Evolutionary conservation across 768 basidiomycete genomes (phyloP).

Genomic region (Lentinus brumalis): DNA sequence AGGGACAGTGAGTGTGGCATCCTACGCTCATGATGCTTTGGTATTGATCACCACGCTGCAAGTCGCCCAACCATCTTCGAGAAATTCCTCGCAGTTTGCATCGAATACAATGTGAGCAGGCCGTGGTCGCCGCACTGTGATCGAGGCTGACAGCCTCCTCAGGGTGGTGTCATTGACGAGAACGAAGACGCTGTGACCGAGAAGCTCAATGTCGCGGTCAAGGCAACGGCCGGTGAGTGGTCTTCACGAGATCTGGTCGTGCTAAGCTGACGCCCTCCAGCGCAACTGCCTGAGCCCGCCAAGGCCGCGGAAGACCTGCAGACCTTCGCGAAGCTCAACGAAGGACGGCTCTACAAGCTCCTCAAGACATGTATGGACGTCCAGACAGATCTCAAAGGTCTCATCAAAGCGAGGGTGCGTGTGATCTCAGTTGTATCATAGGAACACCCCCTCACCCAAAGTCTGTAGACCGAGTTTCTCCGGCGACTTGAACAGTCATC

Average conservation of each 20-base stretch:
- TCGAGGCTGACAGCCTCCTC: constrained; percentile 4
- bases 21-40: not conserved
- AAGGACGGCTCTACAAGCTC: constrained; percentile 81
- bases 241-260: not conserved
- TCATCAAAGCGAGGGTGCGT: constrained; percentile 76
- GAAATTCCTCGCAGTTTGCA: constrained; percentile 70
- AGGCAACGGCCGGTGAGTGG: constrained; percentile 61
- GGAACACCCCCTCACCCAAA: not conserved
- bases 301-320: constrained; percentile 80
- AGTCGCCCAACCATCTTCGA: constrained; percentile 72
- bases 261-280: constrained; percentile 33
- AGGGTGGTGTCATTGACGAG: constrained; percentile 92
- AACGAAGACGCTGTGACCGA: constrained; percentile 66
- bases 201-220: constrained; percentile 55
- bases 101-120: constrained; percentile 79
- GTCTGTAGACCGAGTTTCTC: constrained; percentile 69
- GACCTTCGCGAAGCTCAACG: constrained; percentile 85
- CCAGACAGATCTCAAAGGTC: constrained; percentile 77
- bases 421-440: not conserved
- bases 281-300: constrained; percentile 62
- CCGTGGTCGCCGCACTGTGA: not conserved
- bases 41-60: not conserved
- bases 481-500: constrained; percentile 75
- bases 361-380: constrained; percentile 81
- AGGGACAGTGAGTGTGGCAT: constrained; percentile 50